Evolutionary conservation across 2,329 filamentous ascomycete species (phyloP).

Genomic region (Gaeumannomyces tritici): DNA sequence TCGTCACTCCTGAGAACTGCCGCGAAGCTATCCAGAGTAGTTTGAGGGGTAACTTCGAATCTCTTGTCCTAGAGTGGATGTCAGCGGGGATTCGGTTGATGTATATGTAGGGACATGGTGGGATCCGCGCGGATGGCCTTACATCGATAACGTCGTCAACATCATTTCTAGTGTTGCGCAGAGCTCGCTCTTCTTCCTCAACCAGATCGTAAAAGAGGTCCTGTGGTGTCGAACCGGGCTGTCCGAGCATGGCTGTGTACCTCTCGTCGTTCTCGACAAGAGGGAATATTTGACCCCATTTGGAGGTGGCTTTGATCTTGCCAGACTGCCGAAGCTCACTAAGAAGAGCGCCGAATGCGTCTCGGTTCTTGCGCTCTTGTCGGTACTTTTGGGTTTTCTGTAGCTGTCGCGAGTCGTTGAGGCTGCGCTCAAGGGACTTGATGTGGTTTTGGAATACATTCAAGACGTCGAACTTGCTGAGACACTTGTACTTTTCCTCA

Average conservation of each 20-base stretch:
- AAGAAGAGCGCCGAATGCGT: slow-evolving; percentile 68
- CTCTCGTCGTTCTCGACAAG: slow-evolving; percentile 71
- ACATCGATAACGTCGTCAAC: slow-evolving; percentile 85
- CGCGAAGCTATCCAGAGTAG: slow-evolving; percentile 81
- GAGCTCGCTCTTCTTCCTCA: slow-evolving; percentile 84
- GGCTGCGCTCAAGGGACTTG: slow-evolving; percentile 78
- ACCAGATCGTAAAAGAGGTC: slow-evolving; percentile 95
- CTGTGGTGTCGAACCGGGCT: slow-evolving; percentile 73
- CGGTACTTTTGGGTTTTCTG: slow-evolving; percentile 75
- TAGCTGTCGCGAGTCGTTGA: slow-evolving; percentile 84
- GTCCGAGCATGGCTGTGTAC: slow-evolving; percentile 75
- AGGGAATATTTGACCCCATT: slow-evolving; percentile 76
- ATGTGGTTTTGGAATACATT: slow-evolving; percentile 92
- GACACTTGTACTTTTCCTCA: slow-evolving; percentile 75
- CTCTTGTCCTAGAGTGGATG: slow-evolving; percentile 60
- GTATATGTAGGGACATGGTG: neutral
- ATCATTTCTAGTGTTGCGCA: slow-evolving; percentile 72
- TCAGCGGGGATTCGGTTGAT: slow-evolving; percentile 23
- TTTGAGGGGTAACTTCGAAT: slow-evolving; percentile 81
- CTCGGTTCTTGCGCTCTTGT: slow-evolving; percentile 76
- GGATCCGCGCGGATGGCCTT: slow-evolving; percentile 20
- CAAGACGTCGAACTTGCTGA: slow-evolving; percentile 84
- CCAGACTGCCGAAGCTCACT: slow-evolving; percentile 63
- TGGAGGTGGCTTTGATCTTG: slow-evolving; percentile 80
- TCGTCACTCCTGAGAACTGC: slow-evolving; percentile 74